Evolutionary conservation across 2,329 filamentous ascomycete species (phyloP).

Genomic region (Diaporthe aspalathi): DNA sequence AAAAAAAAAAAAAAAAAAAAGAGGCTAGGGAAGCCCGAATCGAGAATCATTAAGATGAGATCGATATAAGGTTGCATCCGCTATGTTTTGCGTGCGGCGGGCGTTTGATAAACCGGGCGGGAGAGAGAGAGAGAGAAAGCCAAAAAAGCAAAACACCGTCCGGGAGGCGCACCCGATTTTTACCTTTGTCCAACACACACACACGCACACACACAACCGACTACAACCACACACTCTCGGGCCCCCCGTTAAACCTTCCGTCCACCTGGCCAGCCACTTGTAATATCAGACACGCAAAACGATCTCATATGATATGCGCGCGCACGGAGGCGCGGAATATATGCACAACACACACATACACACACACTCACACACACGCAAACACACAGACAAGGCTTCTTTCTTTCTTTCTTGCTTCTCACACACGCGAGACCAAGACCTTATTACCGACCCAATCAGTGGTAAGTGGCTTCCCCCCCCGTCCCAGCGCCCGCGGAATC

Average conservation of each 20-base stretch:
- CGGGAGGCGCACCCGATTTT: conserved; percentile 18
- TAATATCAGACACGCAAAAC: conserved; percentile 21
- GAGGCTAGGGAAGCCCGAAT: too few species aligned
- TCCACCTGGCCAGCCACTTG: not conserved
- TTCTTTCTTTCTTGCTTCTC: too few species aligned
- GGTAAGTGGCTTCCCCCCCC: not conserved
- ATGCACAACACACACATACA: conserved; percentile 19
- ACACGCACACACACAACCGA: not conserved
- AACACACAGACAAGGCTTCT: not conserved
- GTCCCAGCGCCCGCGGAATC: not conserved
- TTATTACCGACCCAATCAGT: conserved; percentile 10
- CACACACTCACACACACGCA: too few species aligned
- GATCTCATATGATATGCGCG: conserved; percentile 18
- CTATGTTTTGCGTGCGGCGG: not conserved
- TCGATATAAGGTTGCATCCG: conserved; percentile 8
- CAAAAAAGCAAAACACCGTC: not conserved
- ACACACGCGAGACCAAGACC: not conserved
- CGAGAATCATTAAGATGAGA: not conserved
- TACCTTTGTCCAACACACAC: not conserved
- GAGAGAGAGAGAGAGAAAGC: not conserved
- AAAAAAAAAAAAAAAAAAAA: not conserved
- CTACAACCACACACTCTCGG: not conserved
- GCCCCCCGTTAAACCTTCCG: not conserved
- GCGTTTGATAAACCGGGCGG: conserved; percentile 9
- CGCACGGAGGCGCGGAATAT: not conserved